Evolutionary conservation across 345 rosid genomes (phyloP), one percentile per base, ranked within the genome.

Genomic region (Aurinia saxatilis): DNA sequence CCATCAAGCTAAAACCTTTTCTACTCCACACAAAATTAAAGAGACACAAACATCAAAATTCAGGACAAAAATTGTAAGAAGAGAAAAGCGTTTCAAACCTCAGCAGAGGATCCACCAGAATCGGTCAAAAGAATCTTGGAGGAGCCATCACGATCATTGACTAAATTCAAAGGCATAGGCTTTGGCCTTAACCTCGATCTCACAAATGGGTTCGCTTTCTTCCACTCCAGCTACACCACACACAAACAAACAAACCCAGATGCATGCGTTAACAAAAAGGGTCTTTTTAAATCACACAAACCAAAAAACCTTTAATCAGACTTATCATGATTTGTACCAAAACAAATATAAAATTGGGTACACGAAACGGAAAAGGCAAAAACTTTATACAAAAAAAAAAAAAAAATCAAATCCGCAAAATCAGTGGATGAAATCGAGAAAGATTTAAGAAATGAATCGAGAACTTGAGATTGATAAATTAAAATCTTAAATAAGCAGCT

Each of bases 81-180:
- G 27, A 31, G 2, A 19, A 11, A 8, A 3, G 50, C 17, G 6
- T 3, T 62, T 64, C 45, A 46, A 33, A 90, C 97, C 91, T 87
- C 93, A 38, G 88, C 96, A 35, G 82, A 70, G 6, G 98, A 87
- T 10, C 98, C 96, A 19, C 66, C 37, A n/a, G 87, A 86, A 11
- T 84, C 96, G 31, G 84, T 78, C 79, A 91, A 78, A 52, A 80
- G 34, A 68, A 91, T 60, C 48, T 80, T 78, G 35, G 84, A 86
- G 31, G 80, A 73, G 19, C 85, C 93, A 80, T 80, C 81, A 57
- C 74, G 73, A 77, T 69, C 81, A 59, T 70, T 79, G 75, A 76
- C 74, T 40, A 79, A 21, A 78, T 81, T 91, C 71, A 80, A 70
- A 45, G 95, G 84, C 95, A 87, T 90, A 34, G 80, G 68, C 71